phyloP scores from a whole-genome alignment of 495 filamentous ascomycete genomes.

The Parachaetomium inaequale region DNA sequence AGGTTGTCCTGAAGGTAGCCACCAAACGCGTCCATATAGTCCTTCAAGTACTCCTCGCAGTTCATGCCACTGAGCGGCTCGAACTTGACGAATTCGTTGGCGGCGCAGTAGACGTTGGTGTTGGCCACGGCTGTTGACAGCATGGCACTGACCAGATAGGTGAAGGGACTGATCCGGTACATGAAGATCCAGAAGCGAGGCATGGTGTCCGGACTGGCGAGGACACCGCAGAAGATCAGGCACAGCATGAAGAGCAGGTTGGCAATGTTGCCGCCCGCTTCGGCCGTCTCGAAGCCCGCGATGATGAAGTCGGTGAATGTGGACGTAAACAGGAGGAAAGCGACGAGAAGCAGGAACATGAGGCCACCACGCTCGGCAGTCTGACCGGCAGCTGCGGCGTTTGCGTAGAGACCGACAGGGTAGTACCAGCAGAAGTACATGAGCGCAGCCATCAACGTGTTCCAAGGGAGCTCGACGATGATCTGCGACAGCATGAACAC shows the following conservation, averaged over 20 bases:
- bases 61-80: slow-evolving; percentile 49
- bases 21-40: slow-evolving; percentile 44
- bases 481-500: slow-evolving; percentile 79
- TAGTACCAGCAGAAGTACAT: slow-evolving; percentile 79
- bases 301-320: slow-evolving; percentile 69
- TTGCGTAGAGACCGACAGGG: slow-evolving; percentile 70
- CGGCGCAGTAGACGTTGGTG: slow-evolving; percentile 53
- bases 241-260: slow-evolving; percentile 64
- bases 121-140: slow-evolving; percentile 62
- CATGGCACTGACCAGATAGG: slow-evolving; percentile 64
- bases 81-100: slow-evolving; percentile 58
- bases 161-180: slow-evolving; percentile 74
- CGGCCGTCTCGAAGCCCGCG: slow-evolving; percentile 62
- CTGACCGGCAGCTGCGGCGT: slow-evolving; percentile 57
- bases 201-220: slow-evolving; percentile 57
- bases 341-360: slow-evolving; percentile 62
- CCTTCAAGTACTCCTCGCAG: slow-evolving; percentile 56
- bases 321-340: slow-evolving; percentile 66
- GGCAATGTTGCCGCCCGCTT: slow-evolving; percentile 62
- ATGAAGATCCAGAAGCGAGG: slow-evolving; percentile 84
- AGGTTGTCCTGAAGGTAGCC: slow-evolving; percentile 55
- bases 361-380: slow-evolving; percentile 59
- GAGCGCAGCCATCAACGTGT: slow-evolving; percentile 63
- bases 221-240: slow-evolving; percentile 71
- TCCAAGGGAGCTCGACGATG: slow-evolving; percentile 72